Evolutionary conservation across 768 basidiomycete genomes (phyloP).

Genomic region (Rhizopogon rudus): DNA sequence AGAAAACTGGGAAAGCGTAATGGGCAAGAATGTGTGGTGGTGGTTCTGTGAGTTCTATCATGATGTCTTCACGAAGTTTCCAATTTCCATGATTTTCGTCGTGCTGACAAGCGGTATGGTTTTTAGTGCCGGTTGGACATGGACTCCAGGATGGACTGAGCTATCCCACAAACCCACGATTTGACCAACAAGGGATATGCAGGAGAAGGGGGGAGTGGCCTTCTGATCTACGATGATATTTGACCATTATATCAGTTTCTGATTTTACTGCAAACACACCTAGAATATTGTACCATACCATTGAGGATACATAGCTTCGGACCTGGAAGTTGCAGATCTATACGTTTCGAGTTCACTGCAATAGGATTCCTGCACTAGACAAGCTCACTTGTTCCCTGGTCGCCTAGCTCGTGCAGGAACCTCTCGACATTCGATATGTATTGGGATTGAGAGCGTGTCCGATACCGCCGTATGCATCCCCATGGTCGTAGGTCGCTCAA

Average conservation of each 20-base stretch:
- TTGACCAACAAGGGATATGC: slow-evolving; percentile 66
- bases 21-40: slow-evolving; percentile 63
- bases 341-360: too few relatives aligned
- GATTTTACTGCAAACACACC: not conserved
- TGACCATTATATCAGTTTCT: not conserved
- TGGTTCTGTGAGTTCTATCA: slow-evolving; percentile 70
- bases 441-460: too few relatives aligned
- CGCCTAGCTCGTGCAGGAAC: too few relatives aligned
- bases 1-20: slow-evolving; percentile 74
- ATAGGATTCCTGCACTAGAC: too few relatives aligned
- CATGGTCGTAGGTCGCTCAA: too few relatives aligned
- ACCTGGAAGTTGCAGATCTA: too few relatives aligned
- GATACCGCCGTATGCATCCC: too few relatives aligned
- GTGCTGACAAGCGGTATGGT: not conserved
- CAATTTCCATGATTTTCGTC: slow-evolving; percentile 2
- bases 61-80: not conserved
- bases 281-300: too few relatives aligned
- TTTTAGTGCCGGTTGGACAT: slow-evolving; percentile 46
- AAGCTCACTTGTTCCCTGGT: too few relatives aligned
- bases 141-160: slow-evolving; percentile 52
- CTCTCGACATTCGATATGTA: too few relatives aligned
- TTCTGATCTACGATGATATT: slow-evolving; percentile 46
- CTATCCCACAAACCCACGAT: slow-evolving; percentile 70
- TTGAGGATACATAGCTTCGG: too few relatives aligned
- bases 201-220: slow-evolving; percentile 69